These are phyloP conservation scores for Trichocomaceae sp. DNA, from an alignment of 2,329 filamentous ascomycete species.

Conservation along the genomic window DNA sequence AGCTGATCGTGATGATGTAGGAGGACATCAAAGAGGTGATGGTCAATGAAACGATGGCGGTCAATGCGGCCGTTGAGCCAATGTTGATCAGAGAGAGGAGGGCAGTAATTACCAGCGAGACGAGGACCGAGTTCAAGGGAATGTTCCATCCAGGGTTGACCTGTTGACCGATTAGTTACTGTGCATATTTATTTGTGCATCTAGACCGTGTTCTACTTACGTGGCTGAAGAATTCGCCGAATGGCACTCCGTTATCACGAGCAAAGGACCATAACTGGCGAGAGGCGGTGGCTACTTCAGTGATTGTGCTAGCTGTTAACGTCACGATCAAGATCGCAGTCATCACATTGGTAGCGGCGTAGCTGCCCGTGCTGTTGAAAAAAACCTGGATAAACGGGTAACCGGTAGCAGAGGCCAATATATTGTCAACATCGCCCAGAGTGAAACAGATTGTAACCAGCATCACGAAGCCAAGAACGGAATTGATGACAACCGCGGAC, in stretches of 20 bases:
- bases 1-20: conserved; percentile 43
- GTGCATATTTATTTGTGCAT: no score
- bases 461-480: conserved; percentile 48
- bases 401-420: conserved; percentile 41
- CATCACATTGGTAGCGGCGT: conserved; percentile 47
- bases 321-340: conserved; percentile 45
- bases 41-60: conserved; percentile 39
- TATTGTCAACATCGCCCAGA: conserved; percentile 43
- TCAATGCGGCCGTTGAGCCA: conserved; percentile 40
- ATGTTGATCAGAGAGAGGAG: conserved; percentile 49
- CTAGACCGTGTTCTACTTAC: conserved; percentile 21
- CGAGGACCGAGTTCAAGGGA: conserved; percentile 43
- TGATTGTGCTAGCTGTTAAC: conserved; percentile 44
- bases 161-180: conserved; percentile 16
- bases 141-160: conserved; percentile 35
- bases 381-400: conserved; percentile 57
- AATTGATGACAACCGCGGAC: conserved; percentile 45
- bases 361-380: conserved; percentile 45
- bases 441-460: conserved; percentile 51
- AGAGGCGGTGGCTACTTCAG: conserved; percentile 52
- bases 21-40: conserved; percentile 37
- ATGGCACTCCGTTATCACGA: conserved; percentile 36
- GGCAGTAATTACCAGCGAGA: conserved; percentile 39
- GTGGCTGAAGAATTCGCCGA: conserved; percentile 32
- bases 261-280: conserved; percentile 52